Evolutionary conservation across 768 basidiomycete genomes (phyloP).

Genomic region (Trametopsis cervina): DNA sequence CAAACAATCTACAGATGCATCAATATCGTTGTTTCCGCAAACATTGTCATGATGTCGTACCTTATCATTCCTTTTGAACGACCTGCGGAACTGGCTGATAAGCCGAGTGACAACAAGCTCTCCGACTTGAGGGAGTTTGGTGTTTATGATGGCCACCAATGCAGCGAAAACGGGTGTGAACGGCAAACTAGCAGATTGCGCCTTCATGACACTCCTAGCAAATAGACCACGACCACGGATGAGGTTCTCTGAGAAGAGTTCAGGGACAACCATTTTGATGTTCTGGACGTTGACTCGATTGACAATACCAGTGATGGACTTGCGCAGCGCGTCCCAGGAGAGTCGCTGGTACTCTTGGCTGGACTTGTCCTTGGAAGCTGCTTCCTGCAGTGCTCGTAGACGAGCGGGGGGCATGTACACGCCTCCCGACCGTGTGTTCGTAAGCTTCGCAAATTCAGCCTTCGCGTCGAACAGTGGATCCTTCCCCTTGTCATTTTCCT

Average conservation of each 20-base stretch:
- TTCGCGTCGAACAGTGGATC: slow-evolving; percentile 50
- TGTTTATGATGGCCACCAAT: slow-evolving; percentile 91
- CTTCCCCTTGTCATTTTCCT: slow-evolving; percentile 30
- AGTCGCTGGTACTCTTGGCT: slow-evolving; percentile 89
- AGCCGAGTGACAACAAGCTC: slow-evolving; percentile 85
- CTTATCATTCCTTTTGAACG: slow-evolving; percentile 98
- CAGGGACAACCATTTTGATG: slow-evolving; percentile 90
- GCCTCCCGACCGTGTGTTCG: slow-evolving; percentile 80
- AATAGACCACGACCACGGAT: slow-evolving; percentile 91
- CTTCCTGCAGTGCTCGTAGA: slow-evolving; percentile 82
- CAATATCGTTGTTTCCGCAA: no score
- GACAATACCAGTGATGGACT: slow-evolving; percentile 98
- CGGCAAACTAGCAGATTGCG: slow-evolving; percentile 92
- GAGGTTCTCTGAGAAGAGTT: slow-evolving; percentile 90
- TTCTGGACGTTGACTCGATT: slow-evolving; percentile 97
- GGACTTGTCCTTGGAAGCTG: slow-evolving; percentile 73
- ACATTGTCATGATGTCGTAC: slow-evolving; percentile 50
- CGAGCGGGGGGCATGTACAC: slow-evolving; percentile 97
- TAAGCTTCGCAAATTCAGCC: slow-evolving; percentile 86
- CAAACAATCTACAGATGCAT: slow-evolving; percentile 87
- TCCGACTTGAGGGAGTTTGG: slow-evolving; percentile 94
- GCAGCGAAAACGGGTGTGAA: slow-evolving; percentile 97
- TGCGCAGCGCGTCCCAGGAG: slow-evolving; percentile 96
- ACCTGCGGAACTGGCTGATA: slow-evolving; percentile 89
- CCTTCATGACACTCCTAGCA: slow-evolving; percentile 94